Conservation (phyloP, 1,284 basidiomycete genomes). For the Boletus sp. region DNA sequence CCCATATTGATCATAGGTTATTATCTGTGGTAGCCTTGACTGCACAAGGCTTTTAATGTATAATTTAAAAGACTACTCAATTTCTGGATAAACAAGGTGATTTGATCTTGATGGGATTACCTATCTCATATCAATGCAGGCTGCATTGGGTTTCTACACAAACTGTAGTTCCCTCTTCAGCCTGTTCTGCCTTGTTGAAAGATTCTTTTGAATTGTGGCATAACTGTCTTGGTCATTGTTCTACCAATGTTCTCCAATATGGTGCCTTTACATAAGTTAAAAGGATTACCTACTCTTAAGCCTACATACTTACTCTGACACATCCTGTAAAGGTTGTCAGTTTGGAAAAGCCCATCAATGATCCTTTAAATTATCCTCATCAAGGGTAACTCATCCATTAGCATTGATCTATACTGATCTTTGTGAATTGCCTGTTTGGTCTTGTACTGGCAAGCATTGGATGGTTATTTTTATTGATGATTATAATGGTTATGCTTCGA, state of each 20-base stretch:
- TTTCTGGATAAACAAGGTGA: neutral
- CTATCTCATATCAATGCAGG: neutral
- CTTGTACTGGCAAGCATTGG: neutral
- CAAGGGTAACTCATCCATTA: neutral
- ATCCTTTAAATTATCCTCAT: neutral
- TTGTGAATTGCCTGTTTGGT: neutral
- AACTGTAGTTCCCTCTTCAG: neutral
- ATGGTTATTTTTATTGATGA: neutral
- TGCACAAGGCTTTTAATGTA: neutral
- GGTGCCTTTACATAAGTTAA: too few species aligned
- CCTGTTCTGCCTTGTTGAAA: too few species aligned
- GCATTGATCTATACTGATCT: neutral
- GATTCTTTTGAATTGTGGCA: too few species aligned
- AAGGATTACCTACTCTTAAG: neutral
- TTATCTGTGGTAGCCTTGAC: neutral
- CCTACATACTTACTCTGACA: neutral
- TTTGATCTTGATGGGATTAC: neutral
- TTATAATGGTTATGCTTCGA: neutral
- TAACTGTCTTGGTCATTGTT: neutral
- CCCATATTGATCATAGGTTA: neutral
- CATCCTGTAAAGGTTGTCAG: neutral
- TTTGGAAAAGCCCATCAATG: neutral
- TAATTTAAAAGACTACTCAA: neutral
- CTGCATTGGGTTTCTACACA: neutral
- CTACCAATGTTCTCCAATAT: too few species aligned